Evolutionary conservation across 2,329 filamentous ascomycete genomes (phyloP).

Genomic region (Cucurbitaria berberidis): DNA sequence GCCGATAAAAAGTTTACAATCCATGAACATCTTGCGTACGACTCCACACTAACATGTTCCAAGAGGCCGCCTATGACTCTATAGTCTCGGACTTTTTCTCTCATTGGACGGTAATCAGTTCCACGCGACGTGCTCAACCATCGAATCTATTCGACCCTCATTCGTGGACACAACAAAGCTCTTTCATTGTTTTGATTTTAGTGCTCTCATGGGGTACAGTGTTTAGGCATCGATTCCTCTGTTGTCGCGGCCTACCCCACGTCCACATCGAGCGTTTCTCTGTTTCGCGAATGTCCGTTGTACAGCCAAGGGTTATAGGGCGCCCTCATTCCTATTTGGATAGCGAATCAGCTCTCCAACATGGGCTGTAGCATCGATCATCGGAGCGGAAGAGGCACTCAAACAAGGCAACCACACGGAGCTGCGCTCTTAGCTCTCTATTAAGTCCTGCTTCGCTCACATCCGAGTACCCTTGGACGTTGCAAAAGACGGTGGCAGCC

Average conservation of each 20-base stretch:
- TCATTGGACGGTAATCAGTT: constrained; percentile 21
- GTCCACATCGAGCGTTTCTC: constrained; percentile 1
- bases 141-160: not conserved
- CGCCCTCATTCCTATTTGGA: constrained; percentile 11
- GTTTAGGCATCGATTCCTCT: constrained; percentile 12
- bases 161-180: constrained; percentile 6
- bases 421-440: constrained; percentile 7
- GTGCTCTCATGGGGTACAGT: constrained; percentile 3
- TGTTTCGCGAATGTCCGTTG: constrained; percentile 3
- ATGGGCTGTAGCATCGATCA: constrained; percentile 10
- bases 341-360: constrained; percentile 27
- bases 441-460: constrained; percentile 7
- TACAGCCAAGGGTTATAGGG: constrained; percentile 23
- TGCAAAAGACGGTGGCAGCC: constrained; percentile 32
- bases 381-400: constrained; percentile 28
- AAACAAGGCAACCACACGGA: constrained; percentile 37
- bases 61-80: constrained; percentile 4
- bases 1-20: not conserved
- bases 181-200: constrained; percentile 9
- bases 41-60: not conserved
- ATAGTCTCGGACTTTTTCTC: not conserved
- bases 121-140: constrained; percentile 14
- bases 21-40: not conserved
- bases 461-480: constrained; percentile 20
- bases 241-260: constrained; percentile 6